phyloP scores from a whole-genome alignment of 208 protist species.

The Crithidia expoeki region DNA sequence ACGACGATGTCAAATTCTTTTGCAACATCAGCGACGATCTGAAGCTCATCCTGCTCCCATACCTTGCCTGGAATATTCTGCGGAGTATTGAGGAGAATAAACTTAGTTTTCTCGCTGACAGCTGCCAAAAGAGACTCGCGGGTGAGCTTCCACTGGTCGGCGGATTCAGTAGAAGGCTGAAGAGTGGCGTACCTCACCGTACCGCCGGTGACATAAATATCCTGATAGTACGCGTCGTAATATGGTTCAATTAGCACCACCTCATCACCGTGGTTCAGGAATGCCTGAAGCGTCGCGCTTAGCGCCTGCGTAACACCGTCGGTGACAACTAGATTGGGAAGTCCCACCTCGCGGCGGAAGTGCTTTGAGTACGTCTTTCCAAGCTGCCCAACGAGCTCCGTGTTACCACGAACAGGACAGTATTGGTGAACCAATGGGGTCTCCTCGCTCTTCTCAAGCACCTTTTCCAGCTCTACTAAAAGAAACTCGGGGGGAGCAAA shows the following conservation, averaged over 20 bases:
- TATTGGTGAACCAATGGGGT: conserved; percentile 84
- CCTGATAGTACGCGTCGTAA: conserved; percentile 90
- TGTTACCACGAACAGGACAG: conserved; percentile 65
- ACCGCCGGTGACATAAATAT: conserved; percentile 72
- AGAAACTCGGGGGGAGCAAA: conserved; percentile 79
- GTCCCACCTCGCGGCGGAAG: conserved; percentile 52
- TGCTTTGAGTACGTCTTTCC: conserved; percentile 61
- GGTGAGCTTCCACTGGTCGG: conserved; percentile 61
- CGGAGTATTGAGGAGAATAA: conserved; percentile 93
- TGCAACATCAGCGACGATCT: conserved; percentile 72
- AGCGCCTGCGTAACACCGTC: conserved; percentile 90
- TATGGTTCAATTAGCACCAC: conserved; percentile 93
- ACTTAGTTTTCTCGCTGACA: conserved; percentile 81
- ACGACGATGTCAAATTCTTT: conserved; percentile 70
- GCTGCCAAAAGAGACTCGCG: conserved; percentile 55
- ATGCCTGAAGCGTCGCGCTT: conserved; percentile 72
- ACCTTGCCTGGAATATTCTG: conserved; percentile 93
- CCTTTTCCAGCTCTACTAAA: conserved; percentile 55
- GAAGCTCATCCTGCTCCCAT: conserved; percentile 63
- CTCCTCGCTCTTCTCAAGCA: conserved; percentile 42
- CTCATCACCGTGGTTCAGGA: conserved; percentile 91
- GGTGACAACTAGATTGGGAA: conserved; percentile 71
- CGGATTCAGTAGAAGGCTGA: conserved; percentile 38
- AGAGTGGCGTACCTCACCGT: conserved; percentile 79
- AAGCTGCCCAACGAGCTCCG: conserved; percentile 71